These are phyloP conservation scores for Isatis lusitanica DNA, from an alignment of 441 rosid species.

Conservation along the genomic window DNA sequence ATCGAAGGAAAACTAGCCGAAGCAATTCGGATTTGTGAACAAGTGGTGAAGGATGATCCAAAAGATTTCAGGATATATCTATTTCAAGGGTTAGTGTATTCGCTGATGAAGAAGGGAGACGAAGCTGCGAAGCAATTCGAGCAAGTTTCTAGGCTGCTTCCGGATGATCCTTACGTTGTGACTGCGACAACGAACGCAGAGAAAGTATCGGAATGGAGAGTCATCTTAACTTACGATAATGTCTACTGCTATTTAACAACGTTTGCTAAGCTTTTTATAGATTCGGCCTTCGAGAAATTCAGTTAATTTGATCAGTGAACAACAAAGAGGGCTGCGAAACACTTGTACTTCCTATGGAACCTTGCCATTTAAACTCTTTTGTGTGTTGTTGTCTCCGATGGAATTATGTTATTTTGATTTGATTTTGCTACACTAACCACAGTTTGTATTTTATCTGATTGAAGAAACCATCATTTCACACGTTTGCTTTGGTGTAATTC, in stretches of 20 bases:
- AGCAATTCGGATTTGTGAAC: constrained; percentile 66
- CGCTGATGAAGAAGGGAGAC: constrained; percentile 57
- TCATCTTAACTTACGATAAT: not conserved
- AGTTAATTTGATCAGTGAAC: not conserved
- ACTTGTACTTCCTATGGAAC: too few relatives aligned
- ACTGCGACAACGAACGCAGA: not conserved
- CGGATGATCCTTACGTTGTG: constrained; percentile 59
- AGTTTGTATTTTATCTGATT: too few relatives aligned
- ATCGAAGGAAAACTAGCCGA: constrained; percentile 56
- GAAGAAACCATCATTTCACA: too few relatives aligned
- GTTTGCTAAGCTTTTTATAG: not conserved
- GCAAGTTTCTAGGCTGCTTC: constrained; percentile 54
- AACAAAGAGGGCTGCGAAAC: too few relatives aligned
- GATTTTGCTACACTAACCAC: too few relatives aligned
- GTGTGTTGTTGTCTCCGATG: too few relatives aligned
- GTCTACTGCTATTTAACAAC: not conserved
- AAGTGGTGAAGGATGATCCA: constrained; percentile 69
- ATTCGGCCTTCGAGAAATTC: not conserved
- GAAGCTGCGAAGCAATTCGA: constrained; percentile 70
- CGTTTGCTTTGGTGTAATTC: too few relatives aligned
- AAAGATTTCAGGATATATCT: constrained; percentile 70
- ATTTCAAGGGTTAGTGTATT: constrained; percentile 66
- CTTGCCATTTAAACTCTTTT: too few relatives aligned
- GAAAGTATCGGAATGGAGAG: not conserved
- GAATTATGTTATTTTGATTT: too few relatives aligned